Percentiles rank a stretch among this genome's conserved stretches.
phyloP scores from a whole-genome alignment of 2,329 filamentous ascomycete species.

The Penicillium sp. region DNA sequence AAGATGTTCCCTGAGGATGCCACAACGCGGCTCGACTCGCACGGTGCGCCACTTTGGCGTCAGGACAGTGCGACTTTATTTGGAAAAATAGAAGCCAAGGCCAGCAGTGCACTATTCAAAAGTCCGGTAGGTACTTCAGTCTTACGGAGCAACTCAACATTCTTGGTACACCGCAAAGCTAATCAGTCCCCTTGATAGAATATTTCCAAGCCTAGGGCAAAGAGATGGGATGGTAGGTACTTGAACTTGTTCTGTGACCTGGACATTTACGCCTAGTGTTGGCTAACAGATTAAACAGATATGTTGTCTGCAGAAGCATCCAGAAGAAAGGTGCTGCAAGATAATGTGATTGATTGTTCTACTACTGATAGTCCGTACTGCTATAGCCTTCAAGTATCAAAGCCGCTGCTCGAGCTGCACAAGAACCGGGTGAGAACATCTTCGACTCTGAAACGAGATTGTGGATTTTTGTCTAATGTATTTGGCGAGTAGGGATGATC shows the following conservation, averaged over 20 bases:
- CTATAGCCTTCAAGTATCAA: constrained; percentile 6
- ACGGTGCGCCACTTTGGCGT: neutral
- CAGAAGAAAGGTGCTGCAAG: neutral
- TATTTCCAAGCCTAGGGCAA: neutral
- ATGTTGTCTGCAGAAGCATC: constrained; percentile 1
- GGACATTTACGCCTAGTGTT: too few species aligned
- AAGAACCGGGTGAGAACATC: constrained; percentile 1
- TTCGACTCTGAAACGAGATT: too few species aligned
- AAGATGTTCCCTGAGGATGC: neutral
- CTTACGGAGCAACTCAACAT: too few species aligned
- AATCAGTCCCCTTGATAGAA: neutral
- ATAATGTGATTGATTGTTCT: too few species aligned
- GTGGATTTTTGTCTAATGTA: too few species aligned
- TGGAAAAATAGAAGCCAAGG: neutral
- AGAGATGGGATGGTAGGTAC: constrained; percentile 2
- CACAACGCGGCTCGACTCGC: neutral
- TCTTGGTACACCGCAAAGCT: neutral
- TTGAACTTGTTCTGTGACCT: neutral
- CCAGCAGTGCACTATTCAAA: constrained; percentile 1
- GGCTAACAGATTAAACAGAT: too few species aligned
- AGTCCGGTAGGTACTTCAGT: too few species aligned
- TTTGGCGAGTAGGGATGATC: constrained; percentile 1
- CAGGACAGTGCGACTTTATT: neutral
- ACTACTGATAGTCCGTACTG: too few species aligned
- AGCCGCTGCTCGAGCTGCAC: constrained; percentile 1